These are phyloP conservation scores for Thalassiosira pacifica DNA, from an alignment of 352 stramenopile species.

Conservation along the genomic window DNA sequence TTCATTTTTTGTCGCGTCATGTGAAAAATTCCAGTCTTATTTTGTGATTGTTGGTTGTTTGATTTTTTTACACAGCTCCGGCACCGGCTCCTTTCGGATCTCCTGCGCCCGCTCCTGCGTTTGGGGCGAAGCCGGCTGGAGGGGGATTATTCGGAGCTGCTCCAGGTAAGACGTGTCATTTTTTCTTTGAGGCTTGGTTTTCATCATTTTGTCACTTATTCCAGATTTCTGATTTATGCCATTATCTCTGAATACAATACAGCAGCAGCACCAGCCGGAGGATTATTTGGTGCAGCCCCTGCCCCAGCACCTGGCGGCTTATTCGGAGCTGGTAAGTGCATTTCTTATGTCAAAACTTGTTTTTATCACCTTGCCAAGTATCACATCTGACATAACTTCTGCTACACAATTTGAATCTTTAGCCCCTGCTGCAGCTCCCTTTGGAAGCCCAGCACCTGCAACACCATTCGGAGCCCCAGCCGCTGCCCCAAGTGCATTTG, in stretches of 20 bases:
- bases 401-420: not conserved
- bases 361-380: not conserved
- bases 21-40: no score
- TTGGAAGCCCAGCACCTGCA: slow-evolving; percentile 18
- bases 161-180: slow-evolving; percentile 15
- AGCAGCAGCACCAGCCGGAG: not conserved
- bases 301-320: slow-evolving; percentile 14
- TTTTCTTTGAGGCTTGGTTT: not conserved
- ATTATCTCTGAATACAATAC: not conserved
- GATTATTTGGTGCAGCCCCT: slow-evolving; percentile 35
- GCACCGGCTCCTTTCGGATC: slow-evolving; percentile 65
- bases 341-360: not conserved
- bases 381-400: not conserved
- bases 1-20: not conserved
- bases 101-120: slow-evolving; percentile 22
- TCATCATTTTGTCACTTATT: not conserved
- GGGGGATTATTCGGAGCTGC: slow-evolving; percentile 26
- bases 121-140: slow-evolving; percentile 23
- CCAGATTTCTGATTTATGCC: not conserved
- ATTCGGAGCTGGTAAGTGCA: slow-evolving; percentile 34
- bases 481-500: slow-evolving; percentile 28
- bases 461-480: slow-evolving; percentile 11
- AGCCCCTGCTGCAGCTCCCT: slow-evolving; percentile 13
- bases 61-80: slow-evolving; percentile 52
- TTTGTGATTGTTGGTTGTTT: not conserved